These are phyloP conservation scores for Tulasnella sp. DNA, from an alignment of 768 basidiomycete genomes.

Conservation along the genomic window DNA sequence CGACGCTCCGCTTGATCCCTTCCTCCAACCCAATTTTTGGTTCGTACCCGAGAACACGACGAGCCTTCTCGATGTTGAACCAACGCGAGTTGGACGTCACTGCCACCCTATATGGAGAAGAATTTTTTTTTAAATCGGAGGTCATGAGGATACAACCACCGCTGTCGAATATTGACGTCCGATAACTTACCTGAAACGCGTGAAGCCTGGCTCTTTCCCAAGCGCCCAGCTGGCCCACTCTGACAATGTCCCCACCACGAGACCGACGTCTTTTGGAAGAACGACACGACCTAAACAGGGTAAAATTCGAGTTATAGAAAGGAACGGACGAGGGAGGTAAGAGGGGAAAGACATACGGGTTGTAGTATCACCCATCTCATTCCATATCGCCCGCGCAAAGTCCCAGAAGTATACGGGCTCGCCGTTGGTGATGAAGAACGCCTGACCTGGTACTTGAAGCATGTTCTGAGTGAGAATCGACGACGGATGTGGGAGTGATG, in stretches of 20 bases:
- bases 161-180: too few species aligned
- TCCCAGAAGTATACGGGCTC: conserved; percentile 98
- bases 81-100: conserved; percentile 67
- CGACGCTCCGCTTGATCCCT: conserved; percentile 66
- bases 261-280: conserved; percentile 53
- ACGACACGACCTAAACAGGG: conserved; percentile 27
- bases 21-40: conserved; percentile 83
- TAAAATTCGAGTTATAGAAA: background rate
- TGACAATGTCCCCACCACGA: conserved; percentile 55
- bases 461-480: conserved; percentile 4
- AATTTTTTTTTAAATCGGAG: too few species aligned
- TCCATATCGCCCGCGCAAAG: conserved; percentile 76
- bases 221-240: conserved; percentile 64
- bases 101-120: conserved; percentile 46
- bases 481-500: conserved; percentile 16
- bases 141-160: too few species aligned
- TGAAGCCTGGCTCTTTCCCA: conserved; percentile 78
- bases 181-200: conserved; percentile 40
- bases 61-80: conserved; percentile 90
- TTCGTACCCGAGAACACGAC: conserved; percentile 86
- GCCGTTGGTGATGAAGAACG: conserved; percentile 93
- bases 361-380: conserved; percentile 32
- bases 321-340: conserved; percentile 41
- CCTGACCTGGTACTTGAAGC: conserved; percentile 81
- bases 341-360: conserved; percentile 21